These are phyloP conservation scores for Obba rivulosa DNA, from an alignment of 768 basidiomycete species.

Conservation along the genomic window DNA sequence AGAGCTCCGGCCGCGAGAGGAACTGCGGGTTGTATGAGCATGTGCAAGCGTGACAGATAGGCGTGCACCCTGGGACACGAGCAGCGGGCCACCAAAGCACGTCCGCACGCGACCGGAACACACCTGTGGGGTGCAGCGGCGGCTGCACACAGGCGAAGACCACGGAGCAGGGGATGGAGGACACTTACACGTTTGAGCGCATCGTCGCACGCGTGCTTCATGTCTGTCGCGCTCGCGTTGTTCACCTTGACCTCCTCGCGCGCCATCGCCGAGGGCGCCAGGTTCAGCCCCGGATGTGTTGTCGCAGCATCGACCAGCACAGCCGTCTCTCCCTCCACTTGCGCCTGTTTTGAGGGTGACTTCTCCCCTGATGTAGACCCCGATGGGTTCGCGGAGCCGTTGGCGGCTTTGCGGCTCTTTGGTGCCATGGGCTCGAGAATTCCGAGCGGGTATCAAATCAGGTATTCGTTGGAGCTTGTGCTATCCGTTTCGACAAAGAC, in stretches of 20 bases:
- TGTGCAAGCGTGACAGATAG: background rate
- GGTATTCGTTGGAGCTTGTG: background rate
- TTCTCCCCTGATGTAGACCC: background rate
- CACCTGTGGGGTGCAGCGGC: no score
- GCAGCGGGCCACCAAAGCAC: no score
- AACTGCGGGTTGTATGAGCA: constrained; percentile 42
- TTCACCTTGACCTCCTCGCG: constrained; percentile 44
- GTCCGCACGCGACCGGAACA: no score
- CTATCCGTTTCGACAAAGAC: background rate
- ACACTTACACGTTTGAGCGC: constrained; percentile 75
- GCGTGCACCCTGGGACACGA: background rate
- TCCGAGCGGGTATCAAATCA: background rate
- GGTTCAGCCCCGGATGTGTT: constrained; percentile 12
- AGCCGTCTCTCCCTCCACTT: no score
- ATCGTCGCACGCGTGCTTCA: constrained; percentile 69
- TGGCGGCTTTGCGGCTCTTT: constrained; percentile 12
- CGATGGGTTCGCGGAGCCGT: constrained; percentile 1
- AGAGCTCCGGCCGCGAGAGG: constrained; percentile 72
- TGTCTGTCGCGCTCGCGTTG: constrained; percentile 43
- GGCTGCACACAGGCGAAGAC: background rate
- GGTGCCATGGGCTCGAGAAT: constrained; percentile 11
- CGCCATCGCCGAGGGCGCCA: constrained; percentile 16
- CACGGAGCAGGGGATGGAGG: constrained; percentile 15
- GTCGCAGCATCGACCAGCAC: background rate
- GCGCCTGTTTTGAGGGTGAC: background rate